Evolutionary conservation across 805 yeast species (phyloP), one percentile per base, ranked within the genome.

Genomic region (Saturnispora silvae): DNA sequence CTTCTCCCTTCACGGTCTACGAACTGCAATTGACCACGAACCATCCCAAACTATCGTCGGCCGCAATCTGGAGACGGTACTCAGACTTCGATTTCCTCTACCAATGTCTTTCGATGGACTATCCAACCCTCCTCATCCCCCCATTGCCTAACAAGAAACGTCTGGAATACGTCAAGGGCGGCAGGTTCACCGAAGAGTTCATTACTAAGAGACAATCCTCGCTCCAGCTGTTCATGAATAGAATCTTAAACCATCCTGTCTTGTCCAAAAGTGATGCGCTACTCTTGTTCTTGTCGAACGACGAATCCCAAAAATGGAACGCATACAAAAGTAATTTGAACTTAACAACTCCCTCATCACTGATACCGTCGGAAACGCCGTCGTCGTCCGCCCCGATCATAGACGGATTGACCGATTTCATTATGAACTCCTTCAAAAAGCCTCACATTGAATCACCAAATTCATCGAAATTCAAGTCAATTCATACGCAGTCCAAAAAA

Each of bases 111-210:
- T 56, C 67, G 35, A 78, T 75, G 46, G 96, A 87, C 53, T 81
- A 66, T 53, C 95, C 96, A 0, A 81, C 92, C 4, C 68, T 83
- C 42, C 73, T 92, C 11, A 74, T 89, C 0, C 98, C 98, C 1
- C 96, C 97, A 11, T 65, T 89, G 37, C 98, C 98, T 0, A 94
- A 89, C 44, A 87, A 86, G 57, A 83, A 82, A 61, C 73, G 94
- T 42, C 65, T 89, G 48, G 95, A 89, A 55, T 89, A 92, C 58
- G 68, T 89, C 36, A 86, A 94, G 27, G 97, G 98, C 9, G 96
- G 89, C 50, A 67, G 97, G 27, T 89, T 89, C 54, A 76, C 89
- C 20, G 67, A 73, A 11, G 86, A 82, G 41, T 92, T 92, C 57
- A 89, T 95, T 0, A 65, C 68, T 42, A 82, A 83, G 54, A 65